A percentile compares a stretch with the other conserved stretches of the same genome.
Evolutionary conservation across 345 rosid species (phyloP).

Genomic region (Brassica napus): DNA sequence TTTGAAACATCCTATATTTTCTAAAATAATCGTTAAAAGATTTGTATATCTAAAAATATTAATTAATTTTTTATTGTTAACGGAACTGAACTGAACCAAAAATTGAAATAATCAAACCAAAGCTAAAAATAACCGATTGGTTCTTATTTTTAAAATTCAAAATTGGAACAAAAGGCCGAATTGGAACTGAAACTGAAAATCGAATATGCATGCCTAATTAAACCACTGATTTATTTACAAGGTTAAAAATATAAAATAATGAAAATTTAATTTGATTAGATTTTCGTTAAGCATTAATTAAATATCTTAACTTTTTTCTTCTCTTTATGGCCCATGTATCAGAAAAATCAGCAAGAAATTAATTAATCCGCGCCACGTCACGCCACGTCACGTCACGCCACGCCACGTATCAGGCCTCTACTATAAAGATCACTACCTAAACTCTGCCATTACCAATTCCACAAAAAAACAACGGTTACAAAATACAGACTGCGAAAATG

Average conservation of each 20-base stretch:
- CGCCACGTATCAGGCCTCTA: not conserved
- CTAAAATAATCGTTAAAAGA: no score
- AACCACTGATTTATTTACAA: not conserved
- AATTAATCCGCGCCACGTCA: not conserved
- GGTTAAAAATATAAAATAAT: not conserved
- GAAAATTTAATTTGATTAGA: not conserved
- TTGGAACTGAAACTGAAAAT: not conserved
- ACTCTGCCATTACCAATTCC: not conserved
- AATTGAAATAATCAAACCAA: no score
- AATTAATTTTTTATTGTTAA: no score
- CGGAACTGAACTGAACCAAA: not conserved
- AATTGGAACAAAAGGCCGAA: no score
- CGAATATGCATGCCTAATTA: no score
- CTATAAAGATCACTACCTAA: not conserved
- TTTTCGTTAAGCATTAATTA: not conserved
- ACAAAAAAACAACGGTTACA: conserved; percentile 1
- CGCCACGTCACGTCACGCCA: not conserved
- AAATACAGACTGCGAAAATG: not conserved
- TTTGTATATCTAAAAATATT: no score
- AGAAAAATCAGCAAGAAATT: not conserved
- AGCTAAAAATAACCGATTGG: no score
- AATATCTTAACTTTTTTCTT: not conserved
- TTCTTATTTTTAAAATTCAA: no score
- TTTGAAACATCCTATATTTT: no score
- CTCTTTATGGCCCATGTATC: not conserved